These are phyloP conservation scores for Cladosporium sp. DNA, from an alignment of 2,329 filamentous ascomycete species.

Conservation along the genomic window DNA sequence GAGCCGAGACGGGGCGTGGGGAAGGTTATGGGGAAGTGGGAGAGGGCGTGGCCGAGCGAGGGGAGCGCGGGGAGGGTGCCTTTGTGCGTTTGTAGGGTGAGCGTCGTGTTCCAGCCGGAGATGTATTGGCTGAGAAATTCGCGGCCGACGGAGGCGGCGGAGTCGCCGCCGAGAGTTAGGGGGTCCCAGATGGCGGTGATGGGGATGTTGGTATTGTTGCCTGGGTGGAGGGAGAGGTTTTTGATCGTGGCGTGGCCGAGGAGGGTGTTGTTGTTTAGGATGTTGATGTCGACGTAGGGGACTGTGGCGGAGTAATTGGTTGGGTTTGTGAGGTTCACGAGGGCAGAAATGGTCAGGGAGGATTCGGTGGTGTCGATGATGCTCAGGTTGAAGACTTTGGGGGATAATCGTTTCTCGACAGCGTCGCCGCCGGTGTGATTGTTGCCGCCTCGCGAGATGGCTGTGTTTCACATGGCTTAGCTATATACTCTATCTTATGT, in stretches of 20 bases:
- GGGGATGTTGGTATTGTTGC: slow-evolving; percentile 66
- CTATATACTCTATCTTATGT: slow-evolving; percentile 23
- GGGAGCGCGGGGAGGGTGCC: slow-evolving; percentile 71
- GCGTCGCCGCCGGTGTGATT: slow-evolving; percentile 3
- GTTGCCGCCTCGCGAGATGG: slow-evolving; percentile 12
- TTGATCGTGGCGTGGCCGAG: slow-evolving; percentile 70
- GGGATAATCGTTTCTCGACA: slow-evolving; percentile 38
- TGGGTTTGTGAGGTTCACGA: slow-evolving; percentile 83
- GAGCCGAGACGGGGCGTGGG: slow-evolving; percentile 64
- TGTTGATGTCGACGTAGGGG: slow-evolving; percentile 74
- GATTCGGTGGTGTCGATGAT: slow-evolving; percentile 69
- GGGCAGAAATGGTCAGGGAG: slow-evolving; percentile 66
- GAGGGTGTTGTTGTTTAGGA: slow-evolving; percentile 68
- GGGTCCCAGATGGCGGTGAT: slow-evolving; percentile 75
- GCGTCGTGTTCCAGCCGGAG: slow-evolving; percentile 79
- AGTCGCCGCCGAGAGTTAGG: slow-evolving; percentile 54
- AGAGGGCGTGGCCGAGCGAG: slow-evolving; percentile 66
- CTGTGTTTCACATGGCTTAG: slow-evolving; percentile 19
- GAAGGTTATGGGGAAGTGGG: slow-evolving; percentile 66
- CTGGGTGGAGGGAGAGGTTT: slow-evolving; percentile 60
- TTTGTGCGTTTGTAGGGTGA: slow-evolving; percentile 69
- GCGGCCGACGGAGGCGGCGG: slow-evolving; percentile 59
- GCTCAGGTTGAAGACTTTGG: slow-evolving; percentile 66
- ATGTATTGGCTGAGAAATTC: slow-evolving; percentile 80
- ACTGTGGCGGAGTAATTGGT: slow-evolving; percentile 78